A percentile compares a stretch with the other conserved stretches of the same genome.
Conservation (phyloP, 805 yeast species). For the Yamadazyma philogaea region DNA sequence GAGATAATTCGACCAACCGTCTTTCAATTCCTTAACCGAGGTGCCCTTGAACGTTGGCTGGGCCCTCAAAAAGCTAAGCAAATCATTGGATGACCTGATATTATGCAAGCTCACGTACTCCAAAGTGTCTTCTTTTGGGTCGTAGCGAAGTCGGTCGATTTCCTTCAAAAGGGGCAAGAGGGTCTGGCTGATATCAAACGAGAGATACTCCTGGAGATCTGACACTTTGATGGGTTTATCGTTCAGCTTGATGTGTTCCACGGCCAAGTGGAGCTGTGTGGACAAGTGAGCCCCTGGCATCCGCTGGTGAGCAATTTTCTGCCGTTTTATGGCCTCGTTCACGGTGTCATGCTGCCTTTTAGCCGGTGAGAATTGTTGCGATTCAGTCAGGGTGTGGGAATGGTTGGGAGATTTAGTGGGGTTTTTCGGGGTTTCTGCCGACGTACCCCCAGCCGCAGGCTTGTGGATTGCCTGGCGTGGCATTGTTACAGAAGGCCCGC, state of each 20-base stretch:
- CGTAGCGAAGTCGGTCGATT: slow-evolving; percentile 73
- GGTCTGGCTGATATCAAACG: slow-evolving; percentile 56
- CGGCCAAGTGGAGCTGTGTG: slow-evolving; percentile 85
- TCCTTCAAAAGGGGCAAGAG: slow-evolving; percentile 69
- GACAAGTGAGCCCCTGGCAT: slow-evolving; percentile 65
- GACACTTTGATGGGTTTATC: slow-evolving; percentile 68
- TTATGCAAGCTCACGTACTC: slow-evolving; percentile 89
- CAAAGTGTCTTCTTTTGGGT: slow-evolving; percentile 58
- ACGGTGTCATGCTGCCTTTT: slow-evolving; percentile 21
- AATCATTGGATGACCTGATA: slow-evolving; percentile 75
- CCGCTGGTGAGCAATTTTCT: slow-evolving; percentile 19
- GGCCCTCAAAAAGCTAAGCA: slow-evolving; percentile 66
- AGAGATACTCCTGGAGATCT: slow-evolving; percentile 65
- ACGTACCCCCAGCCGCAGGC: slow-evolving; percentile 15
- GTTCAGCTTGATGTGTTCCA: slow-evolving; percentile 75
- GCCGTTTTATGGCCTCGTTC: slow-evolving; percentile 36
- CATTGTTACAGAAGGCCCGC: slow-evolving; percentile 41
- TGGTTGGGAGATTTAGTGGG: not conserved
- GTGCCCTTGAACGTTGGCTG: slow-evolving; percentile 88
- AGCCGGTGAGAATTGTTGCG: slow-evolving; percentile 7
- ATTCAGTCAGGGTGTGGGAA: not conserved
- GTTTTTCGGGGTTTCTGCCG: not conserved
- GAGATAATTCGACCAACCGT: slow-evolving; percentile 93
- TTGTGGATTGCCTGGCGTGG: slow-evolving; percentile 23
- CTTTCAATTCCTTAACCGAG: slow-evolving; percentile 74